A percentile compares a stretch with the other conserved stretches of the same genome.
phyloP scores from a whole-genome alignment of 2,329 filamentous ascomycete species.

The Chalaropsis ovoidea region DNA sequence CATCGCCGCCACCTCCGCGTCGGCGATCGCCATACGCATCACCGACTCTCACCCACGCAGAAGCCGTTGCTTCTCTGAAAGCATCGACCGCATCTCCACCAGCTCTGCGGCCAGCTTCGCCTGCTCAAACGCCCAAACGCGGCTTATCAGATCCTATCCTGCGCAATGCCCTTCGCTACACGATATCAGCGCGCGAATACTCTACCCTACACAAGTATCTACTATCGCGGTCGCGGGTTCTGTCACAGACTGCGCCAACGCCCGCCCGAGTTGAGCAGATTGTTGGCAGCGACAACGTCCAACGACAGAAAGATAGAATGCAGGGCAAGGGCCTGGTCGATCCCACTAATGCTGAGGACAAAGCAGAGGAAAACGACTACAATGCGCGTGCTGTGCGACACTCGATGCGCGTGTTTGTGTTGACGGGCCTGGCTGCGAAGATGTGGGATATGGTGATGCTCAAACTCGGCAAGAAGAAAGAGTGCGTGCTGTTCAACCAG shows the following conservation, averaged over 20 bases:
- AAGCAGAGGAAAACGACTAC: conserved; percentile 47
- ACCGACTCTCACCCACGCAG: conserved; percentile 14
- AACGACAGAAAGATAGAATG: conserved; percentile 14
- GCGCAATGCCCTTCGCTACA: conserved; percentile 78
- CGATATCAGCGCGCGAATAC: conserved; percentile 76
- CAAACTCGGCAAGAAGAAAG: conserved; percentile 38
- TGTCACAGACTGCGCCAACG: conserved; percentile 46
- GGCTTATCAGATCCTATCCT: conserved; percentile 54
- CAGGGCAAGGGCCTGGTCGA: conserved; percentile 28
- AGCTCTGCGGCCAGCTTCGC: conserved; percentile 18
- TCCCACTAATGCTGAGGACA: conserved; percentile 30
- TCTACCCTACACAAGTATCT: conserved; percentile 73
- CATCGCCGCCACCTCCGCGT: conserved; percentile 14
- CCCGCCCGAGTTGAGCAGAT: conserved; percentile 44
- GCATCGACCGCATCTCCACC: not conserved
- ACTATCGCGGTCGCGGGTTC: conserved; percentile 56
- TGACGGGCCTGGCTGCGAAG: conserved; percentile 54
- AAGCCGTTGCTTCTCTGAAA: conserved; percentile 18
- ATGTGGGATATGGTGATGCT: conserved; percentile 46
- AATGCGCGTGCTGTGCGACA: conserved; percentile 61
- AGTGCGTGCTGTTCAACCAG: conserved; percentile 34
- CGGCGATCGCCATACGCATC: conserved; percentile 16
- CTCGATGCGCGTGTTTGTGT: conserved; percentile 29
- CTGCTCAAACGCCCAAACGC: conserved; percentile 10
- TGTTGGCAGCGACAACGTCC: conserved; percentile 22